phyloP scores from a whole-genome alignment of 345 rosid species.

The Rhodamnia rubescens region DNA sequence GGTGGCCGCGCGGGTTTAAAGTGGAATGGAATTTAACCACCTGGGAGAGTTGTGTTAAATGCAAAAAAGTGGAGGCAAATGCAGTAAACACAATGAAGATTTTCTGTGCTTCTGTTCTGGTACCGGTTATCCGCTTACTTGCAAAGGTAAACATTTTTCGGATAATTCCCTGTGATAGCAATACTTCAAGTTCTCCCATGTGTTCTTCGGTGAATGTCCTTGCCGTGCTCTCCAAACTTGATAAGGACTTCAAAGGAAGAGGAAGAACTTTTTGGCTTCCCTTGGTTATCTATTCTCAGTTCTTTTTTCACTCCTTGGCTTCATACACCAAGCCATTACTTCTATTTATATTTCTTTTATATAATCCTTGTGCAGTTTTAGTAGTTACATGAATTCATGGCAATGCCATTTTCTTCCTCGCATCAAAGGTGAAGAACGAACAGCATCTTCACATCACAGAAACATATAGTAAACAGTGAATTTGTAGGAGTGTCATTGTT shows the following conservation, averaged over 20 bases:
- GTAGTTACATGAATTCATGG: neutral
- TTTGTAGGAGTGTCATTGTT: neutral
- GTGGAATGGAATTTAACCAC: neutral
- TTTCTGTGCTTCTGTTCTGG: neutral
- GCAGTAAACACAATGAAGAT: fast-evolving
- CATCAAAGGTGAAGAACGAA: neutral
- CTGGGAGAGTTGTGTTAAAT: neutral
- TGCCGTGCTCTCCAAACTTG: neutral
- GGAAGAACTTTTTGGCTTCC: neutral
- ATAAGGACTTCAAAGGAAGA: neutral
- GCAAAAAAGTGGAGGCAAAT: neutral
- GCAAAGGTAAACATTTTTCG: neutral
- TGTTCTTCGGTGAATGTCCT: neutral
- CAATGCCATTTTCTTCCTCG: neutral
- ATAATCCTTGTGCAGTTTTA: neutral
- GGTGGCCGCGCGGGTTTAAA: neutral
- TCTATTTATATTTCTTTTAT: neutral
- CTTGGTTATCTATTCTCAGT: neutral
- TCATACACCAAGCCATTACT: neutral
- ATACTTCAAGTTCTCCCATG: neutral
- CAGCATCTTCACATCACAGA: neutral
- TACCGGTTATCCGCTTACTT: neutral
- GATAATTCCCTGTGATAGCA: neutral
- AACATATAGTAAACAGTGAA: neutral
- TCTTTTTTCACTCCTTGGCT: neutral